Evolutionary conservation across 2,329 filamentous ascomycete genomes (phyloP).

Genomic region (Fusarium buxicola): DNA sequence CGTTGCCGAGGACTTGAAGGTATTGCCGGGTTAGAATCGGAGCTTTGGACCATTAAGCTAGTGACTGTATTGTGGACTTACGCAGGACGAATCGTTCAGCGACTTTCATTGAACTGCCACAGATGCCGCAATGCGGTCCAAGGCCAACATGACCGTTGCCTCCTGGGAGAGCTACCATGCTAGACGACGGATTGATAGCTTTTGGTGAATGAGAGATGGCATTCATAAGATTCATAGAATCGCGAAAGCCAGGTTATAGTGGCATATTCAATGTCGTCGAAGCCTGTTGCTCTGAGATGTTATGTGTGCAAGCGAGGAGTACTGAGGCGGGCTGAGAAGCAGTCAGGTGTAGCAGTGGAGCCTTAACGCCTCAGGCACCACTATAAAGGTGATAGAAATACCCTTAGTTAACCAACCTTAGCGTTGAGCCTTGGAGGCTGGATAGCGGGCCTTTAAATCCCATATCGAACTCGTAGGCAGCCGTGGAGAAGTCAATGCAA

Average conservation of each 20-base stretch:
- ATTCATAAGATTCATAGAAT: constrained; percentile 1
- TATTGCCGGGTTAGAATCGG: neutral
- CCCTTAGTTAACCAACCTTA: too few species aligned
- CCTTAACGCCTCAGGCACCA: too few species aligned
- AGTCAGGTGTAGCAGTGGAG: too few species aligned
- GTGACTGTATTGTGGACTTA: constrained; percentile 10
- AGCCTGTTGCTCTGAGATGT: neutral
- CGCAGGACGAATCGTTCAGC: constrained; percentile 13
- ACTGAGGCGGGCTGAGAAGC: too few species aligned
- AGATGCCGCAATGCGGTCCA: constrained; percentile 21
- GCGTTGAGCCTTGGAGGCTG: too few species aligned
- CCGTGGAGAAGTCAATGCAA: too few species aligned
- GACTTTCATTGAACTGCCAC: constrained; percentile 17
- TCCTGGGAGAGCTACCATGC: constrained; percentile 3
- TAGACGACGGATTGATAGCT: neutral
- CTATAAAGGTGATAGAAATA: too few species aligned
- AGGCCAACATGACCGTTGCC: constrained; percentile 13
- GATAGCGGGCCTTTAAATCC: too few species aligned
- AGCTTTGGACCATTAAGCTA: neutral
- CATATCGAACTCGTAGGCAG: too few species aligned
- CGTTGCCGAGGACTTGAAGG: constrained; percentile 18
- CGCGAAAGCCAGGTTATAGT: neutral
- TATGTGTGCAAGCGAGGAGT: neutral
- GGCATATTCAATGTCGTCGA: constrained; percentile 2
- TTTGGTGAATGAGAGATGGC: neutral